Conservation (phyloP, 2,329 filamentous ascomycete species). For the Neospermospora avenae region DNA sequence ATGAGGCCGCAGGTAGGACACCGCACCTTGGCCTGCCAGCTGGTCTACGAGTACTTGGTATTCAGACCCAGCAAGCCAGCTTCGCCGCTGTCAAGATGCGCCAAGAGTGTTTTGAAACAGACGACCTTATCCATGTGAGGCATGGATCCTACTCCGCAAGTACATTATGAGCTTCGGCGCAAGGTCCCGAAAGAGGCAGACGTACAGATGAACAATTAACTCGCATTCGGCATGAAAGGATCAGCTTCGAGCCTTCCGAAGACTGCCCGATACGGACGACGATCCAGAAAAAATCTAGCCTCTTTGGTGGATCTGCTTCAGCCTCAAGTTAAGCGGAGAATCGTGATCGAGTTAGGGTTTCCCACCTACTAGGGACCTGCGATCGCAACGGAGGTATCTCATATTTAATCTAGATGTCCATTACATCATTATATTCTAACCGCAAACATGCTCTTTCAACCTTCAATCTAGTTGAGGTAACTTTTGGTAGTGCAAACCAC, state of each 20-base stretch:
- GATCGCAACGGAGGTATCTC: too few species aligned
- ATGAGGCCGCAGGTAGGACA: too few species aligned
- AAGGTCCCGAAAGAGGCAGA: neutral
- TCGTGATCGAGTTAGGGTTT: too few species aligned
- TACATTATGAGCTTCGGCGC: neutral
- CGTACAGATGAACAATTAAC: neutral
- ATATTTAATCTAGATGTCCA: too few species aligned
- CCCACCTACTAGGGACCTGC: too few species aligned
- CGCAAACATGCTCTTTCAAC: too few species aligned
- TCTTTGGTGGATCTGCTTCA: too few species aligned
- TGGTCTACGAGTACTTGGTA: too few species aligned
- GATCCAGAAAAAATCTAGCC: too few species aligned
- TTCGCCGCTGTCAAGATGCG: neutral
- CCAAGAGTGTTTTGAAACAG: conserved; percentile 5
- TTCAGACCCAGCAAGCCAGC: neutral
- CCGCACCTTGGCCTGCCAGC: neutral
- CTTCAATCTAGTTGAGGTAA: neutral
- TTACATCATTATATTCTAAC: too few species aligned
- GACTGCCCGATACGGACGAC: neutral
- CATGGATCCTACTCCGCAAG: too few species aligned
- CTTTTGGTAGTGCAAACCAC: neutral
- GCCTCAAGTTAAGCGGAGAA: too few species aligned
- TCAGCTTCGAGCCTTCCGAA: neutral
- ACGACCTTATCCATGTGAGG: neutral
- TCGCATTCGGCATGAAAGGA: neutral